These are phyloP conservation scores for Xylariaceae sp. DNA, from an alignment of 2,329 filamentous ascomycete genomes.

Conservation along the genomic window DNA sequence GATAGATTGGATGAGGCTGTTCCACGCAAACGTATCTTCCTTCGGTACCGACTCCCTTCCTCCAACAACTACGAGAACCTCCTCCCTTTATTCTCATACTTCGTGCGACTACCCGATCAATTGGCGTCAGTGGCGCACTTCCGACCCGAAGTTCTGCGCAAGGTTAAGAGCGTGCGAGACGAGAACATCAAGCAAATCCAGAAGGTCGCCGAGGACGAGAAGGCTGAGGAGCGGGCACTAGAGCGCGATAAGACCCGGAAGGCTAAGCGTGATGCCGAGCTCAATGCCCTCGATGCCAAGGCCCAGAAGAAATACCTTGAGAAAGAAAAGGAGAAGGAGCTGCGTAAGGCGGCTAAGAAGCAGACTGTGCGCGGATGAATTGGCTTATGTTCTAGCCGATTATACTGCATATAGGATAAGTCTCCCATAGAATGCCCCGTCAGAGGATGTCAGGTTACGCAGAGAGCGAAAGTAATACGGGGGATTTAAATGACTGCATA, in stretches of 20 bases:
- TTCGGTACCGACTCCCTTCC: constrained; percentile 75
- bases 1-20: constrained; percentile 79
- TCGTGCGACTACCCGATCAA: constrained; percentile 82
- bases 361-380: constrained; percentile 59
- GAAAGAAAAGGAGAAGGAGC: constrained; percentile 78
- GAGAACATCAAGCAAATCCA: constrained; percentile 80
- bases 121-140: constrained; percentile 82
- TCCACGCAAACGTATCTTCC: constrained; percentile 85
- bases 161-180: constrained; percentile 81
- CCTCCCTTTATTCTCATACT: constrained; percentile 79
- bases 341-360: constrained; percentile 62
- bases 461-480: constrained; percentile 1
- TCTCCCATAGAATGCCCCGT: background rate
- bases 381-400: background rate
- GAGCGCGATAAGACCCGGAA: constrained; percentile 82
- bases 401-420: background rate
- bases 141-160: constrained; percentile 87
- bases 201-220: constrained; percentile 78
- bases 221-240: constrained; percentile 76
- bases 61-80: constrained; percentile 68
- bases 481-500: no score
- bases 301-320: constrained; percentile 87
- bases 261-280: constrained; percentile 84
- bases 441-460: background rate
- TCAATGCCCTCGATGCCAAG: constrained; percentile 78